Base-by-base conservation (phyloP, 1,139 yeast genomes). In the Suzukiozyma palmioleophila region DNA sequence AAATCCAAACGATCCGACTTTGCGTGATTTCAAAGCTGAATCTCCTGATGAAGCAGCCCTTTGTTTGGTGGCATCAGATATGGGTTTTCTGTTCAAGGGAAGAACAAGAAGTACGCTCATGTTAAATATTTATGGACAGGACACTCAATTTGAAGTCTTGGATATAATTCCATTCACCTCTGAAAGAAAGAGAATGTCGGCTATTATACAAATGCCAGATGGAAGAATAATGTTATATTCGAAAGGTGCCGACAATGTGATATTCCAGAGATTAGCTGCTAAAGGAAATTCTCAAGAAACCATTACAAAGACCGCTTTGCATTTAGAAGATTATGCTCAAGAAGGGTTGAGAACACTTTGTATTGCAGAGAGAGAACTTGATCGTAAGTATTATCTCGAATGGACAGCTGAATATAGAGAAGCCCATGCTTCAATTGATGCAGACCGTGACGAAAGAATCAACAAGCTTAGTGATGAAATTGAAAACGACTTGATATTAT, bases 11-110 rank as follows among this genome's bases (percentile, higher is more conserved):
- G 84, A 86, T 21, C 80, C 78, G 0, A 70, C 66, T 34, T 62
- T 83, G 38, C 54, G 68, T 39, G 69, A 65, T 36, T 78, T 87
- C 57, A 87, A 89, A 57, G 97, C 98, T 0, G 97, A 92, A 61
- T 85, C 96, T n/a, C 98, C 98, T 1, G 98, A 92, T 66, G 98
- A 92, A 62, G 94, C 96, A 31, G 97, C 98, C 0, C 75, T 92
- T 43, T 98, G 92, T 3, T 77, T 86, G 8, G 92, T 95, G 22
- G 97, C 98, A 0, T 77, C 96, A 53, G 97, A 92, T 58, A 69
- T 88, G 53, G 98, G 98, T 3, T 84, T 84, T 58, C 81, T 86
- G 8, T 86, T 92, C 59, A 67, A 79, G 32, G 85, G 78, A 37
- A 78, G 96, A 54, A 79, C 85, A 3, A 82, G 90, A 56, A 75